phyloP scores from a whole-genome alignment of 2,329 filamentous ascomycete genomes.

The Pseudogymnoascus sp. region DNA sequence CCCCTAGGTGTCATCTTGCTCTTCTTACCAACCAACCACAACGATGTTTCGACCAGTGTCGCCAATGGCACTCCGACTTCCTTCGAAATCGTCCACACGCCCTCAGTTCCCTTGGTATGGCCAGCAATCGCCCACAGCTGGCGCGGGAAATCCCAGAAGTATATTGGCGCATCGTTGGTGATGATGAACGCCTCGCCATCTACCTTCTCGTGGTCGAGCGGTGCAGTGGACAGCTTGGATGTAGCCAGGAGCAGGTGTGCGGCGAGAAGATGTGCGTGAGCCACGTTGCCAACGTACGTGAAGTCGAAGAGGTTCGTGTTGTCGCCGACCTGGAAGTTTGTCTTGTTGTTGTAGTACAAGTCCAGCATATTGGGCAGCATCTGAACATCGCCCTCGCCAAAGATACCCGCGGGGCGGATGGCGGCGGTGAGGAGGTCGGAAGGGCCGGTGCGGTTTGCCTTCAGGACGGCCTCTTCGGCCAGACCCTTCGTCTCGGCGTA shows the following conservation, averaged over 20 bases:
- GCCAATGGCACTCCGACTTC: constrained; percentile 46
- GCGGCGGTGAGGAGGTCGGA: constrained; percentile 64
- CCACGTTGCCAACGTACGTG: constrained; percentile 60
- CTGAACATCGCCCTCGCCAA: constrained; percentile 81
- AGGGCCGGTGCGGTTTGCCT: constrained; percentile 56
- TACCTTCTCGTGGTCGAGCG: constrained; percentile 63
- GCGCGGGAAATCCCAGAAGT: constrained; percentile 84
- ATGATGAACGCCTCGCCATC: constrained; percentile 86
- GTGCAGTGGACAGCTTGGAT: constrained; percentile 35
- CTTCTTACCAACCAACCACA: constrained; percentile 40
- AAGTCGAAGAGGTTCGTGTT: constrained; percentile 63
- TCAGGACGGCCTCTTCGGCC: constrained; percentile 73
- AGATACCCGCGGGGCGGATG: constrained; percentile 80
- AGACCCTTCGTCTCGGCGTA: constrained; percentile 87
- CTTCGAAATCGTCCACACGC: constrained; percentile 47
- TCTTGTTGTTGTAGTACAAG: constrained; percentile 59
- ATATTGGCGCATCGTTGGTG: constrained; percentile 79
- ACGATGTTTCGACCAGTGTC: constrained; percentile 44
- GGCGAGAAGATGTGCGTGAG: constrained; percentile 76
- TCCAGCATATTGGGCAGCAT: constrained; percentile 65
- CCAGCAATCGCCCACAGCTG: constrained; percentile 64
- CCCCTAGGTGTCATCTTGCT: constrained; percentile 40
- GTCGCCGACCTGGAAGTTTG: constrained; percentile 73
- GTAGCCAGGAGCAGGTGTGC: constrained; percentile 44
- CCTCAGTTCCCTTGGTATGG: constrained; percentile 40